Evolutionary conservation across 129 eudicot species (phyloP).

Genomic region (Flaveria robusta): DNA sequence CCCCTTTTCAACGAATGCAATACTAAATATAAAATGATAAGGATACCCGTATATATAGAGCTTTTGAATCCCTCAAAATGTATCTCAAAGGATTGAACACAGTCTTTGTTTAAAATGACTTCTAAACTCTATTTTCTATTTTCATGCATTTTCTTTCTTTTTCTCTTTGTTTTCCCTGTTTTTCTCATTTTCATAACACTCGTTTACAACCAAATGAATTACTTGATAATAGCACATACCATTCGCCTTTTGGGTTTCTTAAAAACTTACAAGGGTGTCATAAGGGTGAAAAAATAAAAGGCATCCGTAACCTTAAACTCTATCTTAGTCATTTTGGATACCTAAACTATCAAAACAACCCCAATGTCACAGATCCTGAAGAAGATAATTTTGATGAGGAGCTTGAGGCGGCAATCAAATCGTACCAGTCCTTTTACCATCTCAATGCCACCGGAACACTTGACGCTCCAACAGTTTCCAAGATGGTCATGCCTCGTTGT

Average conservation of each 20-base stretch:
- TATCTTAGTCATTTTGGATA: slow-evolving; percentile 40
- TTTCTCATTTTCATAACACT: slow-evolving; percentile 6
- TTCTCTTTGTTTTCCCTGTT: not conserved
- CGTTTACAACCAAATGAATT: slow-evolving; percentile 2
- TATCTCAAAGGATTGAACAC: not conserved
- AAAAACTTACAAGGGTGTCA: slow-evolving; percentile 32
- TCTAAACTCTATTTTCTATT: slow-evolving; percentile 18
- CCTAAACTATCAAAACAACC: slow-evolving; percentile 32
- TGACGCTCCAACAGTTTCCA: slow-evolving; percentile 30
- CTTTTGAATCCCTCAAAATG: slow-evolving; percentile 2
- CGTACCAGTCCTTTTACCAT: slow-evolving; percentile 41
- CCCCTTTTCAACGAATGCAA: no score
- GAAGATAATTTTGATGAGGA: slow-evolving; percentile 37
- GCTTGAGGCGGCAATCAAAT: slow-evolving; percentile 36
- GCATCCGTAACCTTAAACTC: slow-evolving; percentile 16
- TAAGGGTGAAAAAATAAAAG: slow-evolving; percentile 32
- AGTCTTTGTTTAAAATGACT: not conserved
- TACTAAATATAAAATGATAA: not conserved
- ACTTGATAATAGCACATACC: slow-evolving; percentile 10
- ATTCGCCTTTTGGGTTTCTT: slow-evolving; percentile 31
- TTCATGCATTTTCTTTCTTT: slow-evolving; percentile 21
- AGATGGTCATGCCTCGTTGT: slow-evolving; percentile 40
- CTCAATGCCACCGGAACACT: slow-evolving; percentile 36
- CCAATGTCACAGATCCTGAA: slow-evolving; percentile 5
- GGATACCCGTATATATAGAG: slow-evolving; percentile 22